Conservation (phyloP, 139 green algal genomes). For the Asterochloris erici region DNA sequence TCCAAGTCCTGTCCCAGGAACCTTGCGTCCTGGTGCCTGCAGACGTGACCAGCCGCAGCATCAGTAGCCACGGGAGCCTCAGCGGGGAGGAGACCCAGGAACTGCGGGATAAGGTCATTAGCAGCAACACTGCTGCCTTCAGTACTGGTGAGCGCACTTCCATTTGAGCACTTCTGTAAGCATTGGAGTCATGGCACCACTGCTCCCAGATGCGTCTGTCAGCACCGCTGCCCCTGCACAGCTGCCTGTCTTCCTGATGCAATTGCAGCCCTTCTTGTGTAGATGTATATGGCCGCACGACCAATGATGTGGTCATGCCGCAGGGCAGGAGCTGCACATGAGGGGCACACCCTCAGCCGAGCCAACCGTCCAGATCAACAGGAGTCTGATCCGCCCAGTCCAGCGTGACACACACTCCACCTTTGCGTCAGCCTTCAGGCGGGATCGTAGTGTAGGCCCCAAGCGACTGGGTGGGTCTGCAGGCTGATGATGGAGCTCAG, state of each 20-base stretch:
- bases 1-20: too few species aligned
- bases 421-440: constrained; percentile 19
- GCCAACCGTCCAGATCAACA: constrained; percentile 18
- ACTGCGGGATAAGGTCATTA: not conserved
- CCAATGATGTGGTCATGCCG: not conserved
- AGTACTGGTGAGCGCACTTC: too few species aligned
- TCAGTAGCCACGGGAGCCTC: constrained; percentile 21
- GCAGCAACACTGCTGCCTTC: too few species aligned
- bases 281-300: too few species aligned
- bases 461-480: constrained; percentile 4
- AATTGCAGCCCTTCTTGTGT: too few species aligned
- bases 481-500: too few species aligned
- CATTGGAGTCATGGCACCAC: too few species aligned
- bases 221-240: too few species aligned
- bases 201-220: too few species aligned
- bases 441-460: constrained; percentile 11
- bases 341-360: not conserved
- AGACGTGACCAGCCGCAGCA: constrained; percentile 18
- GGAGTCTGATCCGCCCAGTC: constrained; percentile 1
- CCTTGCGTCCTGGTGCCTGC: not conserved
- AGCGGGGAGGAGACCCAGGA: constrained; percentile 28
- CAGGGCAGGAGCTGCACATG: not conserved
- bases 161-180: too few species aligned
- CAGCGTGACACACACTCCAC: not conserved
- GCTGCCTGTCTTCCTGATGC: too few species aligned